Conservation (phyloP, 306 rosid genomes). For the Arachis hypogaea region DNA sequence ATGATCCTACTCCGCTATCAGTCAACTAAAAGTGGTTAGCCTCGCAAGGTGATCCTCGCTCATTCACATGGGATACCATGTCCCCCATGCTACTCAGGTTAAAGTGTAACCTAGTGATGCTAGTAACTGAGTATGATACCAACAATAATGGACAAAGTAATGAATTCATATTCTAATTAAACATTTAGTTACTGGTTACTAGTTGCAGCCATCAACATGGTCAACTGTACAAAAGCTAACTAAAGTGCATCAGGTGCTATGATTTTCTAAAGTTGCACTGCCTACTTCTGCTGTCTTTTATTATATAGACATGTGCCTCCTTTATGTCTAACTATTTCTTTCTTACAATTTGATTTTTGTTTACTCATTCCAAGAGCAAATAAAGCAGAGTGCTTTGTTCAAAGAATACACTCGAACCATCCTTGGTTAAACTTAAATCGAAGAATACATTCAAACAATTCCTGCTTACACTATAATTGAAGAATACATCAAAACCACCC, state of each 20-base stretch:
- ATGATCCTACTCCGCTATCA: background rate
- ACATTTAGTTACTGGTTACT: background rate
- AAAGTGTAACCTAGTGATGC: background rate
- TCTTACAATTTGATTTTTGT: background rate
- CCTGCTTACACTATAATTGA: no score
- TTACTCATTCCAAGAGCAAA: slow-evolving; percentile 19
- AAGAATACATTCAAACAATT: background rate
- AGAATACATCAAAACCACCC: no score
- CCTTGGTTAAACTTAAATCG: slow-evolving; percentile 2
- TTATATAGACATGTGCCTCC: background rate
- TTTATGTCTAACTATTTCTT: slow-evolving; percentile 5
- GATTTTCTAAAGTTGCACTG: background rate
- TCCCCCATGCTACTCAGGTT: background rate
- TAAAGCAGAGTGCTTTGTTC: slow-evolving; percentile 1
- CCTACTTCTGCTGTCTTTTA: background rate
- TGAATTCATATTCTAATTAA: slow-evolving; percentile 2
- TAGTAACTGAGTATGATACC: slow-evolving; percentile 2
- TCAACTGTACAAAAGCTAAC: background rate
- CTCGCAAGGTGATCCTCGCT: background rate
- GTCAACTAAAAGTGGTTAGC: background rate
- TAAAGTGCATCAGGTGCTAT: background rate
- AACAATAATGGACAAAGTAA: background rate
- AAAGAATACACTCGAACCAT: background rate
- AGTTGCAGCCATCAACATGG: background rate
- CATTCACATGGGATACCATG: background rate